Conservation (phyloP, 225 moss, liverwort and hornwort species). For the Bryoerythrophyllum caledonicum region DNA sequence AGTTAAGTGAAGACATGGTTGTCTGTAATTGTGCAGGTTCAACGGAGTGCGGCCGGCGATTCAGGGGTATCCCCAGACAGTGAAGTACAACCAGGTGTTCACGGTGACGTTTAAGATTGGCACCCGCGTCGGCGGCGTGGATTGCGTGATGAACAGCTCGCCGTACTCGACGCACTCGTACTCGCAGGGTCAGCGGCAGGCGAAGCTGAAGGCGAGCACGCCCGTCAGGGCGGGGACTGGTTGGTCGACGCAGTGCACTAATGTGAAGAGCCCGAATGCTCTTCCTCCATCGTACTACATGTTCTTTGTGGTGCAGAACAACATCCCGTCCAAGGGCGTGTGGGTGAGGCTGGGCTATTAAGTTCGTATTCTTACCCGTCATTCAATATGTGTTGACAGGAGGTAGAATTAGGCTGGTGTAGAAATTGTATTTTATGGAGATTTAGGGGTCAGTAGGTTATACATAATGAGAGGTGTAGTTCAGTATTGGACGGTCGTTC, state of each 20-base stretch:
- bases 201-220: neutral
- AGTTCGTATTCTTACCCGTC: no score
- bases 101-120: neutral
- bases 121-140: neutral
- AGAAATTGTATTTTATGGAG: no score
- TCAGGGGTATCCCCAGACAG: neutral
- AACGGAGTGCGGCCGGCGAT: neutral
- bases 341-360: conserved; percentile 20
- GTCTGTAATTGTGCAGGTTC: neutral
- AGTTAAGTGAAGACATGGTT: neutral
- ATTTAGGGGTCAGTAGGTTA: no score
- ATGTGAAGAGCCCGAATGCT: neutral
- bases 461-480: no score
- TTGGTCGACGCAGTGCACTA: conserved; percentile 12
- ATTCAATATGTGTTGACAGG: neutral
- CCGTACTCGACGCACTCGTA: conserved; percentile 20
- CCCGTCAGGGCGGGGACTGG: neutral
- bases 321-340: conserved; percentile 11
- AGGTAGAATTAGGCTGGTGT: neutral
- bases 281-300: conserved; percentile 27
- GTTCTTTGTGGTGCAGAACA: conserved; percentile 25
- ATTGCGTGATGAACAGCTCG: conserved; percentile 21
- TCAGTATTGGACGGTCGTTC: no score
- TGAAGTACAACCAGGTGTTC: conserved; percentile 27
- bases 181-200: conserved; percentile 33